phyloP scores from a whole-genome alignment of 2,329 filamentous ascomycete species.

The Alternaria brassicicola region DNA sequence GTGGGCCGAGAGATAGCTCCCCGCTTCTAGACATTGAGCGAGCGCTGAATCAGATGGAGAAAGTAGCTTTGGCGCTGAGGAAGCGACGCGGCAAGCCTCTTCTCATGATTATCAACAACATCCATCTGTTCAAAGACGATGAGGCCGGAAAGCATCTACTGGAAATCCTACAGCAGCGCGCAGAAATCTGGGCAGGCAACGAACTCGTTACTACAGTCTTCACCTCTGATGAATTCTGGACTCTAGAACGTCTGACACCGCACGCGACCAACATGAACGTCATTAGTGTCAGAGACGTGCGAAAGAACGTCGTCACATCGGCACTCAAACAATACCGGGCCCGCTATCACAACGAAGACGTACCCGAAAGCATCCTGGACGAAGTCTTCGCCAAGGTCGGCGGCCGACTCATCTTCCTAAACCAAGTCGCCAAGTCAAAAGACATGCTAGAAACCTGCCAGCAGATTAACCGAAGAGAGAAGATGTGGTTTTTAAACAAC shows the following conservation, averaged over 20 bases:
- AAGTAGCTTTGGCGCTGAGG: conserved; percentile 79
- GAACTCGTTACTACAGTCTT: conserved; percentile 90
- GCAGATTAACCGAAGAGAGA: conserved; percentile 70
- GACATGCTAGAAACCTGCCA: conserved; percentile 84
- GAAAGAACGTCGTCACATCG: conserved; percentile 73
- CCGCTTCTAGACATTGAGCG: conserved; percentile 93
- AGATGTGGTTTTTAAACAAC: conserved; percentile 78
- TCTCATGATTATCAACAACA: conserved; percentile 89
- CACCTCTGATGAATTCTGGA: conserved; percentile 97
- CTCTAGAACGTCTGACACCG: conserved; percentile 90
- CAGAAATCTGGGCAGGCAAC: conserved; percentile 92
- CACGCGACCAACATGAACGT: conserved; percentile 93
- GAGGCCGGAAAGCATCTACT: conserved; percentile 88
- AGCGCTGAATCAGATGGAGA: conserved; percentile 95
- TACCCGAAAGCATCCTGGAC: conserved; percentile 65
- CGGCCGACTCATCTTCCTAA: conserved; percentile 84
- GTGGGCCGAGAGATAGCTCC: conserved; percentile 87
- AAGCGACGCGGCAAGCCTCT: conserved; percentile 69
- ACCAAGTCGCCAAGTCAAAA: conserved; percentile 79
- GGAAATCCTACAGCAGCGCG: conserved; percentile 90
- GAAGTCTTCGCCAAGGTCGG: conserved; percentile 87
- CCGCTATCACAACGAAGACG: conserved; percentile 71
- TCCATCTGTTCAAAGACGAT: conserved; percentile 88
- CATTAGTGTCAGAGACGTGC: conserved; percentile 79
- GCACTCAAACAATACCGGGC: conserved; percentile 78